Evolutionary conservation across 495 filamentous ascomycete species (phyloP), one percentile per base, ranked within the genome.

Genomic region (Antarctomyces pellizariae): DNA sequence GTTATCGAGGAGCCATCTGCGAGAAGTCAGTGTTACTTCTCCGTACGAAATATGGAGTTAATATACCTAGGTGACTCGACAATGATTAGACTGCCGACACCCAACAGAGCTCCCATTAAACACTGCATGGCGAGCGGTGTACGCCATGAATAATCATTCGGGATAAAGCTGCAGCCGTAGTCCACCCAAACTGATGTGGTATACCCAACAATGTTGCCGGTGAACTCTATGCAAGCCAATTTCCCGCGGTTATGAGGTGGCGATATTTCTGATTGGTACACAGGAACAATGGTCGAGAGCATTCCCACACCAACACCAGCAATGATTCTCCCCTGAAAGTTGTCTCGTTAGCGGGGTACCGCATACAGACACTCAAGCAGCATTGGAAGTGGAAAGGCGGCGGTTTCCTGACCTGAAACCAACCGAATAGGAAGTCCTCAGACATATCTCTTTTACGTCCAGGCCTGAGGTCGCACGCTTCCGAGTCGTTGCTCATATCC

Each of bases 201-300:
- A 48, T 97, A 97, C 13, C 86, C 86, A 36, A 72, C 65, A 34
- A 97, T 89, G 47, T 97, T 97, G 16, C 86, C 86, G 0, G 89
- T 79, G 42, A 97, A 97, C 46, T 95, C 89, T 32, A 97, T 93
- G 49, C 86, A 97, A 7, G 86, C 86, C 31, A 95, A 58, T 49
- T 84, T 83, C 10, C 89, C 89, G 29, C 89, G 62, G 45, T 90
- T 95, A 36, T 97, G 89, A 8, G 86, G 78, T 28, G 86, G 86
- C 26, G 84, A 83, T 31, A 97, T 97, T 44, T 97, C 89, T 17
- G 82, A 93, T 50, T 97, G 86, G 49, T 93, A 97, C 20, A 97
- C 76, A 1, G 86, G 86, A 4, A 97, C 89, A 30, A 97, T 97
- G 22, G 86, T 95, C 1, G 84, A 93, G 17, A 97, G 53, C 32